These are phyloP conservation scores for Chalciporus sp. DNA, from an alignment of 1,284 basidiomycete genomes.

Conservation along the genomic window DNA sequence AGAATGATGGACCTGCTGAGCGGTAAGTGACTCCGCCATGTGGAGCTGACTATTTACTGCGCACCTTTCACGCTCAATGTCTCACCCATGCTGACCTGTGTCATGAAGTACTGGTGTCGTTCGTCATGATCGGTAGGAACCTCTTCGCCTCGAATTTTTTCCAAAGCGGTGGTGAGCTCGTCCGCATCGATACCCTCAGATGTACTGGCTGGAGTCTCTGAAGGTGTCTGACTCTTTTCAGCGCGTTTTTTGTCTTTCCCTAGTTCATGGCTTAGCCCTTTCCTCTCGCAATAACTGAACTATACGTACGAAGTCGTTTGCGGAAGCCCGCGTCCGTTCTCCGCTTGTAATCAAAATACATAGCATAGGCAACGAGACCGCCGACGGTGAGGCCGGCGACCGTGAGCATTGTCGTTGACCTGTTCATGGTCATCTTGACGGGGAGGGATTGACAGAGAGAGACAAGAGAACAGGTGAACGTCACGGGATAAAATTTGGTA, in stretches of 20 bases:
- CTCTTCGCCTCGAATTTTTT: conserved; percentile 64
- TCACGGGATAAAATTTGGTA: conserved; percentile 14
- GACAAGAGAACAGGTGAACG: conserved; percentile 5
- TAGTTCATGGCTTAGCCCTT: conserved; percentile 36
- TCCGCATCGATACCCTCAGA: conserved; percentile 44
- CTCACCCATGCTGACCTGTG: conserved; percentile 87
- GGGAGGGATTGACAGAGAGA: conserved; percentile 3
- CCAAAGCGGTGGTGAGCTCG: conserved; percentile 62
- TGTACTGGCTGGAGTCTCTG: conserved; percentile 42
- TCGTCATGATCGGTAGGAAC: conserved; percentile 70
- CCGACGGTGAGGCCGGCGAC: conserved; percentile 70
- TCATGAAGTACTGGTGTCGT: conserved; percentile 90
- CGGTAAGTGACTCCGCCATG: conserved; percentile 1
- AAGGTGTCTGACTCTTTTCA: conserved; percentile 74
- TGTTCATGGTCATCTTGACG: conserved; percentile 48
- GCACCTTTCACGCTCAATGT: conserved; percentile 78
- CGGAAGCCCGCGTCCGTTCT: conserved; percentile 89
- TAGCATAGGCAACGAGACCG: conserved; percentile 76
- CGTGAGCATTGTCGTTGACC: conserved; percentile 51
- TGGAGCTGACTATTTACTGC: conserved; percentile 17
- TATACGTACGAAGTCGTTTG: conserved; percentile 81
- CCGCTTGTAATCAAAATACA: conserved; percentile 95
- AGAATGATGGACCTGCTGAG: conserved; percentile 69
- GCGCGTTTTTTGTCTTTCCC: conserved; percentile 91
- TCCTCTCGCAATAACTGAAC: conserved; percentile 11